Evolutionary conservation across 2,329 filamentous ascomycete genomes (phyloP), one percentile per base, ranked within the genome.

Genomic region (Penicillium sp.): DNA sequence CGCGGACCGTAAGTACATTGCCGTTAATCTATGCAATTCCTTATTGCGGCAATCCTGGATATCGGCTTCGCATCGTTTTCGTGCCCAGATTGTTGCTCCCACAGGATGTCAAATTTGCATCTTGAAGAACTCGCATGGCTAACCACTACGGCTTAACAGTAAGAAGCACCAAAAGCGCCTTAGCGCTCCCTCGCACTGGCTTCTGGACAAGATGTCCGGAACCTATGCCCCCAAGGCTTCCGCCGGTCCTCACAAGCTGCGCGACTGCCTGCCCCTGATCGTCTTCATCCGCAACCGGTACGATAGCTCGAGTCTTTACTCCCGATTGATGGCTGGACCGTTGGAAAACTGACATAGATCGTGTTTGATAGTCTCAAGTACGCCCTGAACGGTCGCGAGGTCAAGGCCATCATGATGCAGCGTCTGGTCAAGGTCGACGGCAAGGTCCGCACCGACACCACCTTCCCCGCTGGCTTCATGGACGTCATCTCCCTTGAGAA

Each of bases 151-250:
- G 18, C 51, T 52, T 52, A 57, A 67, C 69, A 90, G 86, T 77
- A 94, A 93, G 83, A 96, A 96, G 86, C 93, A 98, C 79, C 91
- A 97, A 78, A 97, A 98, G 90, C 90, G 93, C 81, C 83, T 97
- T 72, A 93, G 87, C 78, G 93, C 93, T 73, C 93, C 93, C 71
- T 94, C 87, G 74, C 93, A 97, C 86, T 98, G 93, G 93, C 87
- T 98, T 72, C 81, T 98, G 74, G 93, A 98, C 87, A 98, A 98
- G 78, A 83, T 98, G 72, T 95, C 89, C 75, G 93, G 93, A 72
- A 79, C 81, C 76, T 91, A 83, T 70, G 80, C 80, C 53, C 79
- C 79, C 63, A 79, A 80, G 71, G 77, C 80, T 57, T 83, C 80
- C 48, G 76, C 80, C 56, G 93, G 93, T 87, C 93, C 93, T 76